Conservation (phyloP, 2,329 filamentous ascomycete species). For the Fusarium brachygibbosum region DNA sequence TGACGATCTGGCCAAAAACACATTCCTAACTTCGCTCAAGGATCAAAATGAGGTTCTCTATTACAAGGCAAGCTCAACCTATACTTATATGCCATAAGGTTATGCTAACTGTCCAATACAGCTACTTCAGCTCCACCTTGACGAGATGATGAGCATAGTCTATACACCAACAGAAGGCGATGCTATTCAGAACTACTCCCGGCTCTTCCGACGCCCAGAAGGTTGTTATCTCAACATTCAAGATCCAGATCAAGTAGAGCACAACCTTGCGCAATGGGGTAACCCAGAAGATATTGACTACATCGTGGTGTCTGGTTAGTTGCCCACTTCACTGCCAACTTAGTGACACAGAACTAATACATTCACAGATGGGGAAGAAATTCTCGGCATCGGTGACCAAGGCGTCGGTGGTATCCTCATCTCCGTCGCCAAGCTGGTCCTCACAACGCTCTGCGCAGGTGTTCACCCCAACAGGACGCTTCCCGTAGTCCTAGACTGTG, state of each 20-base stretch:
- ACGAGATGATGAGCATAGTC: conserved; percentile 91
- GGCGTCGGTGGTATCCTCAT: conserved; percentile 88
- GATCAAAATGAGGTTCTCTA: conserved; percentile 89
- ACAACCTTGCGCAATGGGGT: conserved; percentile 77
- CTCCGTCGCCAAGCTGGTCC: conserved; percentile 83
- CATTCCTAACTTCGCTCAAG: conserved; percentile 86
- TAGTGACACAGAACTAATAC: neutral
- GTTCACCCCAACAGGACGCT: conserved; percentile 84
- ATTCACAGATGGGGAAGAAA: conserved; percentile 71
- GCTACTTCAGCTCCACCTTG: conserved; percentile 81
- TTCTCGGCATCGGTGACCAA: conserved; percentile 90
- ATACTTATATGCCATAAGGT: rapidly evolving
- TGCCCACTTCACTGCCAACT: rapidly evolving
- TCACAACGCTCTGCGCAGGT: conserved; percentile 89
- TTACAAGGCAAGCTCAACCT: conserved; percentile 68
- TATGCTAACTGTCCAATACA: conserved; percentile 53
- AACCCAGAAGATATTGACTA: conserved; percentile 83
- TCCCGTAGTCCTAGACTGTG: conserved; percentile 86
- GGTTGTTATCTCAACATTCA: conserved; percentile 85
- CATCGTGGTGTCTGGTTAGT: conserved; percentile 84
- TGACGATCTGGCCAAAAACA: conserved; percentile 84
- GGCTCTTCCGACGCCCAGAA: conserved; percentile 81
- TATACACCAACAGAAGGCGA: conserved; percentile 93
- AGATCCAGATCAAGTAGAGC: conserved; percentile 74
- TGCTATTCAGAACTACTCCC: conserved; percentile 86